Conservation (phyloP, 2,329 filamentous ascomycete species). For the Cladosporium sp. region DNA sequence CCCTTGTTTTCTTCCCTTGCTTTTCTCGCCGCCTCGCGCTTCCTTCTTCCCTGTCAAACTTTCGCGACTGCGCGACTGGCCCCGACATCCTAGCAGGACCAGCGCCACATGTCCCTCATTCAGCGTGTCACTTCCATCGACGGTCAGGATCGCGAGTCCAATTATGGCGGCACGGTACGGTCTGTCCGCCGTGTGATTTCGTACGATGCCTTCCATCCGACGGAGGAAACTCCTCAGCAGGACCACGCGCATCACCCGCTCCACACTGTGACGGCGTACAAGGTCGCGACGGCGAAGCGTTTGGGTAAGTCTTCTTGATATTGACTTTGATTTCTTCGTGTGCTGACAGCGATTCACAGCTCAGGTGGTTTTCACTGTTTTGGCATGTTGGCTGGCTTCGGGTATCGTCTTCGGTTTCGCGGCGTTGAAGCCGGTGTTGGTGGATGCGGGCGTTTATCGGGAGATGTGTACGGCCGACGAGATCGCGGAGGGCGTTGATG, state of each 20-base stretch:
- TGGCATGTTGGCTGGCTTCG: slow-evolving; percentile 70
- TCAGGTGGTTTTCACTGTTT: slow-evolving; percentile 60
- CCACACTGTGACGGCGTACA: slow-evolving; percentile 43
- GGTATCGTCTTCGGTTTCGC: slow-evolving; percentile 81
- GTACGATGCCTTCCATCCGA: slow-evolving; percentile 37
- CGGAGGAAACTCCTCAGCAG: slow-evolving; percentile 9
- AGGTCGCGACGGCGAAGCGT: slow-evolving; percentile 36
- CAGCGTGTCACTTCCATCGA: slow-evolving; percentile 47
- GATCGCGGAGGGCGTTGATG: slow-evolving; percentile 40
- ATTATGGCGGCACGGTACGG: slow-evolving; percentile 21
- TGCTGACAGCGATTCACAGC: slow-evolving; percentile 39
- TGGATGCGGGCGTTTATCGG: slow-evolving; percentile 64
- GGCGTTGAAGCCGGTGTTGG: slow-evolving; percentile 73
- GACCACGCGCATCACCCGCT: slow-evolving; percentile 22
- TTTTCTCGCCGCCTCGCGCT: neutral
- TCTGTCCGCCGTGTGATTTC: slow-evolving; percentile 37
- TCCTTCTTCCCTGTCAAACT: neutral
- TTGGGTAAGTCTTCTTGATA: slow-evolving; percentile 23
- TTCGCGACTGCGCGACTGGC: neutral
- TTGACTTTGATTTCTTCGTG: neutral
- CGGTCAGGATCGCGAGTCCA: slow-evolving; percentile 41
- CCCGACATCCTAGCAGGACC: neutral
- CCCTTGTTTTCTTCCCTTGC: neutral
- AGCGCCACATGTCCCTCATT: slow-evolving; percentile 42
- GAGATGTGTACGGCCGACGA: slow-evolving; percentile 54